Evolutionary conservation across 768 basidiomycete species (phyloP).

Genomic region (Asterophora parasitica): DNA sequence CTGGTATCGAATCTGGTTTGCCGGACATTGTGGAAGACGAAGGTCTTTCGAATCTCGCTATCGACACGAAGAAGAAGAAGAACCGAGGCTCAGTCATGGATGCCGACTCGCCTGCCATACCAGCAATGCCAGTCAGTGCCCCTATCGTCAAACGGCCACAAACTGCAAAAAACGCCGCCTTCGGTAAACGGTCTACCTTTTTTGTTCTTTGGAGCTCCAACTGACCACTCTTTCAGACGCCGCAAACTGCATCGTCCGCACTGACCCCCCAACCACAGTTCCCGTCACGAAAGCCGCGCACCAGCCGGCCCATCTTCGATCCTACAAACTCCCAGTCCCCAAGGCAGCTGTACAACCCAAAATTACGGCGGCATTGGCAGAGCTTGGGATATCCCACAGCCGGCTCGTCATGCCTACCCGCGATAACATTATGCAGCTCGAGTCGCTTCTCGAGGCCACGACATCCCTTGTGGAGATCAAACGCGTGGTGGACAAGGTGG

Average conservation of each 20-base stretch:
- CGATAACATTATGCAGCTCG: slow-evolving; percentile 70
- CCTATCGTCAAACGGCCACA: slow-evolving; percentile 38
- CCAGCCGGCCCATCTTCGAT: slow-evolving; percentile 77
- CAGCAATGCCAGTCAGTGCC: slow-evolving; percentile 26
- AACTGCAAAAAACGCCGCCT: slow-evolving; percentile 51
- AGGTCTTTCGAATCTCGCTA: slow-evolving; percentile 37
- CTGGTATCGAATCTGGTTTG: slow-evolving; percentile 85
- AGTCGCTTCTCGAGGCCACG: slow-evolving; percentile 68
- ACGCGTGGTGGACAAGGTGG: slow-evolving; percentile 78
- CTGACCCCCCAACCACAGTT: slow-evolving; percentile 47
- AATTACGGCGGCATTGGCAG: slow-evolving; percentile 68
- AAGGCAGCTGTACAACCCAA: slow-evolving; percentile 73
- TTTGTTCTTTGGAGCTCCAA: neutral
- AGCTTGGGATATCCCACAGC: slow-evolving; percentile 67
- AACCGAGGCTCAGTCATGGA: slow-evolving; percentile 38
- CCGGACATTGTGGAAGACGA: slow-evolving; percentile 73
- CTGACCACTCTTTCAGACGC: slow-evolving; percentile 43
- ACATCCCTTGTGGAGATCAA: slow-evolving; percentile 82
- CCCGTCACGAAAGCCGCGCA: slow-evolving; percentile 74
- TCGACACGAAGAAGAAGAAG: slow-evolving; percentile 59
- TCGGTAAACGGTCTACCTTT: slow-evolving; percentile 37
- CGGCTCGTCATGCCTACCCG: slow-evolving; percentile 94
- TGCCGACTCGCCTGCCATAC: slow-evolving; percentile 47
- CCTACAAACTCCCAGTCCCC: slow-evolving; percentile 77
- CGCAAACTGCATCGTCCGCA: slow-evolving; percentile 68